Evolutionary conservation across 176 grass and related monocot species (phyloP).

Genomic region (Carex pumila): DNA sequence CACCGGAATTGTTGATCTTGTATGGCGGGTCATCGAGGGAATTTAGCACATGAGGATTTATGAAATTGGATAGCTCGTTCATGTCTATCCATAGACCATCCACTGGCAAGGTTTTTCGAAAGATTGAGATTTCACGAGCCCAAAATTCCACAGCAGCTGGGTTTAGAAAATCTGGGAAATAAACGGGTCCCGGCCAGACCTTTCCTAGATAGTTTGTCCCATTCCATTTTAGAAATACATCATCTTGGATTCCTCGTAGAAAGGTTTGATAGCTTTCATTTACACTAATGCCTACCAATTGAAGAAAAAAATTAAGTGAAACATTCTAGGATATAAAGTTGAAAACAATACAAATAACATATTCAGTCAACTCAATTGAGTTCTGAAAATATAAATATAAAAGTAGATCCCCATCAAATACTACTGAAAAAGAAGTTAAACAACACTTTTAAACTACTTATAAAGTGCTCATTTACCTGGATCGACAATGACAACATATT

Average conservation of each 20-base stretch:
- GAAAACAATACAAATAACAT: not conserved
- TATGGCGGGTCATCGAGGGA: conserved; percentile 68
- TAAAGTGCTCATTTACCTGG: conserved; percentile 35
- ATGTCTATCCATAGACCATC: conserved; percentile 95
- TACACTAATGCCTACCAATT: conserved; percentile 45
- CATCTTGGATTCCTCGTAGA: conserved; percentile 39
- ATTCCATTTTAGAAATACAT: conserved; percentile 64
- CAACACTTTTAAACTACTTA: not conserved
- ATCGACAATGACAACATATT: conserved; percentile 75
- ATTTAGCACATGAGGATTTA: conserved; percentile 28
- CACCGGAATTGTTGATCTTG: conserved; percentile 65
- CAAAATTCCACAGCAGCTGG: conserved; percentile 48
- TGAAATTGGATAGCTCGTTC: conserved; percentile 87
- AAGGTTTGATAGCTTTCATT: conserved; percentile 52
- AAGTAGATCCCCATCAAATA: not conserved
- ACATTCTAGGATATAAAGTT: not conserved
- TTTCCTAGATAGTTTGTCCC: conserved; percentile 52
- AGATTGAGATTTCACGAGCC: conserved; percentile 51
- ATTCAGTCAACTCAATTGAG: too few relatives aligned
- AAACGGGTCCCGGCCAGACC: conserved; percentile 76
- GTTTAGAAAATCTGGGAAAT: conserved; percentile 84
- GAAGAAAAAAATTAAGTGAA: not conserved
- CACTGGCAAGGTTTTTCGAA: conserved; percentile 56
- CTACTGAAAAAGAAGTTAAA: not conserved
- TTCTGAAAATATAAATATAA: not conserved